Percentiles rank a stretch among this genome's conserved stretches.
phyloP scores from a whole-genome alignment of 2,329 filamentous ascomycete genomes.

The Calonectria montana region DNA sequence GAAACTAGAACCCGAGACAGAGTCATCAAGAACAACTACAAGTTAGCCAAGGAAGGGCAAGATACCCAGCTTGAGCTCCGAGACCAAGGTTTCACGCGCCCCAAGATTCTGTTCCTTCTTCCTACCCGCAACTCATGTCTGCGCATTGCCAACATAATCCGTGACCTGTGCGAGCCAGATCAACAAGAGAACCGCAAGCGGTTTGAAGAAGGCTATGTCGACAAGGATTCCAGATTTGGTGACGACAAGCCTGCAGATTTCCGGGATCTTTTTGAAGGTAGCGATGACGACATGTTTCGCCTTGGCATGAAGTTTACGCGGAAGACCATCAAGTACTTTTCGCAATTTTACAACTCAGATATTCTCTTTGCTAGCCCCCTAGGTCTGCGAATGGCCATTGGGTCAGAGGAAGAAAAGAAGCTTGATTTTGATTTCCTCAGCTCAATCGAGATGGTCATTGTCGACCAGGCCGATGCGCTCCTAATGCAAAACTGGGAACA shows the following conservation, averaged over 20 bases:
- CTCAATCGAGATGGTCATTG: conserved; percentile 89
- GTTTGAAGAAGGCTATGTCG: conserved; percentile 85
- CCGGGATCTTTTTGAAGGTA: conserved; percentile 88
- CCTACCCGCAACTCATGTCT: conserved; percentile 90
- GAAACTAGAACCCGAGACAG: conserved; percentile 78
- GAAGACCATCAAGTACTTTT: conserved; percentile 94
- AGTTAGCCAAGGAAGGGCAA: conserved; percentile 74
- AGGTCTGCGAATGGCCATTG: conserved; percentile 90
- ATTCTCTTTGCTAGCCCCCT: conserved; percentile 93
- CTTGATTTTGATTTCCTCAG: conserved; percentile 91
- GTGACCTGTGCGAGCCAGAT: conserved; percentile 80
- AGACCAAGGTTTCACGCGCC: conserved; percentile 95
- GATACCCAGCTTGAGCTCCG: conserved; percentile 78
- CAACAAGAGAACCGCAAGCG: conserved; percentile 96
- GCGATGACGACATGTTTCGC: conserved; percentile 97
- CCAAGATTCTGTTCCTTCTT: conserved; percentile 90
- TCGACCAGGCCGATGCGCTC: conserved; percentile 93
- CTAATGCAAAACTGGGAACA: conserved; percentile 99
- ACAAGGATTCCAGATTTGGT: conserved; percentile 73
- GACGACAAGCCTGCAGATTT: conserved; percentile 87
- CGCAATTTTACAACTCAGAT: conserved; percentile 96
- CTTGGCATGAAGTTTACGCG: conserved; percentile 96
- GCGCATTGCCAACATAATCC: conserved; percentile 81
- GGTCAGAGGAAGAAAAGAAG: conserved; percentile 74
- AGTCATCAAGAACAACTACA: conserved; percentile 92